Evolutionary conservation across 164 flowering plant species (phyloP).

Genomic region (Liquidambar formosana): DNA sequence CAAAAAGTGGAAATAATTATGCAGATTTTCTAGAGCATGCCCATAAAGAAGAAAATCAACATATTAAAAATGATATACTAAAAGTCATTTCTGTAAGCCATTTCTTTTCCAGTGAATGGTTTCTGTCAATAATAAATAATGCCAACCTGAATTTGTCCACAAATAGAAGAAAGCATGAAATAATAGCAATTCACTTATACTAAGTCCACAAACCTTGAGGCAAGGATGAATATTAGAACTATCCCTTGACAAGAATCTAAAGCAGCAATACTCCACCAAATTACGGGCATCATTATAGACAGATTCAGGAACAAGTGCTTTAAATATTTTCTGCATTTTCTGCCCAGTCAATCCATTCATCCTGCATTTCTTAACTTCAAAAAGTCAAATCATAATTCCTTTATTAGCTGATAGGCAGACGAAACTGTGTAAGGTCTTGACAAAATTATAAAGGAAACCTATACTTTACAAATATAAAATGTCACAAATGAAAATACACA

Average conservation of each 20-base stretch:
- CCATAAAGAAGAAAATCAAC: too few species aligned
- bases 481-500: neutral
- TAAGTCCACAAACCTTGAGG: constrained; percentile 65
- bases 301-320: constrained; percentile 73
- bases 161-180: neutral
- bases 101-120: too few species aligned
- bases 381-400: constrained; percentile 21
- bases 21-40: too few species aligned
- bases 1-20: too few species aligned
- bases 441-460: neutral
- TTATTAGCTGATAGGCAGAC: neutral
- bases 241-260: constrained; percentile 92
- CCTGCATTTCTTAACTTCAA: constrained; percentile 55
- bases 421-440: neutral
- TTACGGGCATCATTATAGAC: constrained; percentile 59
- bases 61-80: too few species aligned
- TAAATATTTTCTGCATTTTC: constrained; percentile 83
- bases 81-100: too few species aligned
- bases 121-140: neutral
- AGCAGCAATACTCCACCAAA: constrained; percentile 95
- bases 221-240: constrained; percentile 78
- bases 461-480: neutral
- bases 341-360: constrained; percentile 90
- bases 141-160: neutral
- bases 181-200: neutral